Base-by-base conservation (phyloP, 352 stramenopile genomes). In the Pelagophyceae sp. region DNA sequence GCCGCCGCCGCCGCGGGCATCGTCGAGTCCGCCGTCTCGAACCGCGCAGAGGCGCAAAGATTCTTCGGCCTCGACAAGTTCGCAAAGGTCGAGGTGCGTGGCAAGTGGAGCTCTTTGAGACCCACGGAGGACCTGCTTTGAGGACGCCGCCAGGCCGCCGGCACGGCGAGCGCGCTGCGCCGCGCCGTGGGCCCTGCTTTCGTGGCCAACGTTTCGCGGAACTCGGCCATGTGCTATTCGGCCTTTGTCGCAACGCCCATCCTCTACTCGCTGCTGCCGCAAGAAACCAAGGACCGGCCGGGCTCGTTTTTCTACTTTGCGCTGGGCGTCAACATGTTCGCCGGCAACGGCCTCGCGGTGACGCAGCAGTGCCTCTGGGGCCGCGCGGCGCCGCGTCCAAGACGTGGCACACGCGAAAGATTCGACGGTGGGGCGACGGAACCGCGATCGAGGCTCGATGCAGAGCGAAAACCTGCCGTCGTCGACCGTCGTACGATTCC, bases 351-450 rank as follows among this genome's bases (percentile, higher is more conserved):
- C 0, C 67, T 86, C 20, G 85, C 84, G 17, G 87, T 89, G 77
- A 89, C 84, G 0, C 82, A 87, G 78, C 85, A 89, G 82, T 81
- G 83, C 20, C 65, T 88, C 27, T 89, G 85, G 85, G 85, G 85
- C 35, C 69, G 84, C 35, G 76, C 80, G 2, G 72, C n/a, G n/a
- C n/a, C n/a, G n/a, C n/a, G n/a, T n/a, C n/a, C n/a, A n/a, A n/a
- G n/a, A n/a, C n/a, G n/a, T n/a, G n/a, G n/a, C n/a, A n/a, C n/a
- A n/a, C n/a, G n/a, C n/a, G n/a, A n/a, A n/a, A n/a, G n/a, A n/a
- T n/a, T n/a, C n/a, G 45, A 54, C 45, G 11, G 11, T 54, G 45
- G 45, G 23, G 45, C 45, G 45, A 54, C 23, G 45, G n/a, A n/a
- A n/a, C n/a, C n/a, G n/a, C n/a, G n/a, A n/a, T n/a, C n/a, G n/a